A percentile compares a stretch with the other conserved stretches of the same genome.
phyloP scores from a whole-genome alignment of 164 flowering plant genomes.

The Brasenia schreberi region DNA sequence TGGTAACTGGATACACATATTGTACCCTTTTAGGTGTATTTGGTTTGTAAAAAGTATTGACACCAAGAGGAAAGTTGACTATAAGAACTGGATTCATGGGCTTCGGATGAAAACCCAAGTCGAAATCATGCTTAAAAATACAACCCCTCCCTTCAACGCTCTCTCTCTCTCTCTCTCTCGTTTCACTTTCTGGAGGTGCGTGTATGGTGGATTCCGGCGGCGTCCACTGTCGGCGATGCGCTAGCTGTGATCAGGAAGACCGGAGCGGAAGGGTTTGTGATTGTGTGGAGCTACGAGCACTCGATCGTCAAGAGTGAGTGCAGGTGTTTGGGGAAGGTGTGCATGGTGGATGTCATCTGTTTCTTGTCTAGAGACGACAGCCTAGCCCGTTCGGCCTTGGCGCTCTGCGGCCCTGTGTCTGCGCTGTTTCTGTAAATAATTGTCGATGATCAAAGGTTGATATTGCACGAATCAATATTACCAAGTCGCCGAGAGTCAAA shows the following conservation, averaged over 20 bases:
- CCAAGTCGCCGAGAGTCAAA: no score
- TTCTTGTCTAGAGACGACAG: conserved; percentile 48
- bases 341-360: conserved; percentile 73
- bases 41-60: no score
- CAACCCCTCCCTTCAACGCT: not conserved
- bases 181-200: not conserved
- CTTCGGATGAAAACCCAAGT: no score
- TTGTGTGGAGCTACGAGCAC: conserved; percentile 57
- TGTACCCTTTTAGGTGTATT: no score
- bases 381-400: conserved; percentile 32
- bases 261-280: conserved; percentile 33
- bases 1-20: no score
- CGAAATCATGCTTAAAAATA: no score
- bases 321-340: conserved; percentile 64
- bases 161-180: not conserved
- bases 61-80: no score
- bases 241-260: conserved; percentile 36
- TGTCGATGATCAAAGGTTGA: no score
- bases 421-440: conserved; percentile 29
- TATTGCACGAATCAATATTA: no score
- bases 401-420: conserved; percentile 51
- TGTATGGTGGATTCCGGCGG: conserved; percentile 19
- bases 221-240: conserved; percentile 51
- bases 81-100: no score
- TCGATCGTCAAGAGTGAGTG: conserved; percentile 16